A percentile compares a stretch with the other conserved stretches of the same genome.
These are phyloP conservation scores for Boletus rubropictus DNA, from an alignment of 768 basidiomycete genomes.

Conservation along the genomic window DNA sequence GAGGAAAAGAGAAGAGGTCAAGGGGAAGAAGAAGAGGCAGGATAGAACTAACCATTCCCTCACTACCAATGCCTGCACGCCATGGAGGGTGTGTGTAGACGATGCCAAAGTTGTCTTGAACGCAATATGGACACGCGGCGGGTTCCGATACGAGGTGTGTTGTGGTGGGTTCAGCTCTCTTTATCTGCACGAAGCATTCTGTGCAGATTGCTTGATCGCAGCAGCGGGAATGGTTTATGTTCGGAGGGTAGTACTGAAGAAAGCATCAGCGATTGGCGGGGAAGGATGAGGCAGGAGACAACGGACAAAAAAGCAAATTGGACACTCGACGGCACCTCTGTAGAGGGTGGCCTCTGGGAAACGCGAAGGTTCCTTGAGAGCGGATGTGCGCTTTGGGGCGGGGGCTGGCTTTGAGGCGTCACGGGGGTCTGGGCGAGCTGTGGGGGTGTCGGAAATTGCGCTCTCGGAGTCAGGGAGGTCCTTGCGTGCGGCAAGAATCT, in stretches of 20 bases:
- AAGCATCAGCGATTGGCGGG: slow-evolving; percentile 20
- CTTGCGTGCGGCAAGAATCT: slow-evolving; percentile 76
- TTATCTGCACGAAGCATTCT: slow-evolving; percentile 99
- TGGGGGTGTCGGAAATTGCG: slow-evolving; percentile 33
- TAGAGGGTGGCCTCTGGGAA: slow-evolving; percentile 76
- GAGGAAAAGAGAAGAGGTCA: slow-evolving; percentile 1
- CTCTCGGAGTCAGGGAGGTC: slow-evolving; percentile 52
- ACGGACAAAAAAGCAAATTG: slow-evolving; percentile 94
- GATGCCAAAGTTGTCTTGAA: slow-evolving; percentile 94
- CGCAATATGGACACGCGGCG: slow-evolving; percentile 95
- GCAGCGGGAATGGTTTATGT: slow-evolving; percentile 95
- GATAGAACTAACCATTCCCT: slow-evolving; percentile 53
- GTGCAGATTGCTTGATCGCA: slow-evolving; percentile 99
- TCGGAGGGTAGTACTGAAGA: slow-evolving; percentile 87
- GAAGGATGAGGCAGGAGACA: slow-evolving; percentile 12
- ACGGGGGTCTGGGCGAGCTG: slow-evolving; percentile 31
- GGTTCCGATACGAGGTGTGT: slow-evolving; percentile 96
- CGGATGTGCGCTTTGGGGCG: slow-evolving; percentile 47
- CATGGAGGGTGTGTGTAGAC: slow-evolving; percentile 79
- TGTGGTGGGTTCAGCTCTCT: slow-evolving; percentile 88
- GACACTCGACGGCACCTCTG: slow-evolving; percentile 85
- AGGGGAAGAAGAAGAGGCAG: background rate
- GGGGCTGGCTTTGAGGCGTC: slow-evolving; percentile 23
- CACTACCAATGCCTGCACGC: slow-evolving; percentile 75
- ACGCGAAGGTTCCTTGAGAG: slow-evolving; percentile 59